phyloP scores from a whole-genome alignment of 2,329 filamentous ascomycete species.

The Fusarium sp. region DNA sequence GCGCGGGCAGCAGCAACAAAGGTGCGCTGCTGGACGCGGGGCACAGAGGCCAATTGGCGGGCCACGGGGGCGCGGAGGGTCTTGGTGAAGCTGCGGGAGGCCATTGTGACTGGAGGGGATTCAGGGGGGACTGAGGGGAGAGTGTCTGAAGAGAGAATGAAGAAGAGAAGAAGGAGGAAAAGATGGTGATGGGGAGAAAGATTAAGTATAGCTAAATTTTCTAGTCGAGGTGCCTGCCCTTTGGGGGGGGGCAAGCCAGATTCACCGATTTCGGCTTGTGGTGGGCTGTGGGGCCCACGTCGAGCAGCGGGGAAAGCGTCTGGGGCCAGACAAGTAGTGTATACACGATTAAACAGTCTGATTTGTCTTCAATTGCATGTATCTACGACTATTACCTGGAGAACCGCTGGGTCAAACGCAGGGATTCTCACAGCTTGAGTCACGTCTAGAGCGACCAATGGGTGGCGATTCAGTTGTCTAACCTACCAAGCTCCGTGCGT shows the following conservation, averaged over 20 bases:
- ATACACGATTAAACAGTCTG: slow-evolving; percentile 1
- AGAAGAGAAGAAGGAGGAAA: slow-evolving; percentile 26
- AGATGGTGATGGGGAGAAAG: slow-evolving; percentile 40
- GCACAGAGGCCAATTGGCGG: slow-evolving; percentile 69
- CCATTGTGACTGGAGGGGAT: slow-evolving; percentile 69
- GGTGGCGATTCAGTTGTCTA: slow-evolving; percentile 9
- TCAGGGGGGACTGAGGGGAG: slow-evolving; percentile 34
- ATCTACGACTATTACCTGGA: slow-evolving; percentile 12
- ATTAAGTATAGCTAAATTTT: slow-evolving; percentile 44
- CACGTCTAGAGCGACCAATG: slow-evolving; percentile 28
- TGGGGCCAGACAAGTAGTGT: slow-evolving; percentile 27
- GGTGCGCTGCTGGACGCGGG: slow-evolving; percentile 71
- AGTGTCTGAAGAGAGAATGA: slow-evolving; percentile 47
- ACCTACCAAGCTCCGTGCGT: slow-evolving; percentile 24
- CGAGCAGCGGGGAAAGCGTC: slow-evolving; percentile 35
- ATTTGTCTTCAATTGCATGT: background rate
- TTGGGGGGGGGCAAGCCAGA: slow-evolving; percentile 17
- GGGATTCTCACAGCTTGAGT: slow-evolving; percentile 33
- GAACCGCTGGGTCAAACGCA: slow-evolving; percentile 15
- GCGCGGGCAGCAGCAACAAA: slow-evolving; percentile 71
- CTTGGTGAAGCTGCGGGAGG: slow-evolving; percentile 80
- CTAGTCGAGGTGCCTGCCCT: slow-evolving; percentile 13
- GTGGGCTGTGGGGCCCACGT: slow-evolving; percentile 35
- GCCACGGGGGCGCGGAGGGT: slow-evolving; percentile 72
- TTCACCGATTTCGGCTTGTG: slow-evolving; percentile 45